Evolutionary conservation across 768 basidiomycete genomes (phyloP).

Genomic region (Boletus speciosus): DNA sequence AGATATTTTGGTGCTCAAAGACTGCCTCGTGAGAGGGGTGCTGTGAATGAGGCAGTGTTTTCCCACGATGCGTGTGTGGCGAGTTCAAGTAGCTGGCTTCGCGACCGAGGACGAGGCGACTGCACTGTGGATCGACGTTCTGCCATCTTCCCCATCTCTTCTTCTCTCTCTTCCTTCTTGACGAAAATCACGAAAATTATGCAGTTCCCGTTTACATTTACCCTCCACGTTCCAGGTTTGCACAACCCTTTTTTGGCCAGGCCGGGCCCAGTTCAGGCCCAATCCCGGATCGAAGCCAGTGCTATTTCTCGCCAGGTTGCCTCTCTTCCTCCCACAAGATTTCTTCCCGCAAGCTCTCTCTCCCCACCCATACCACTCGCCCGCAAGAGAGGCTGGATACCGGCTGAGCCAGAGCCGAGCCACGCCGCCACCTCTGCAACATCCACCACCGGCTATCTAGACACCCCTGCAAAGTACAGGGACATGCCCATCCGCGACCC

Average conservation of each 20-base stretch:
- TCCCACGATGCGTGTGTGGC: constrained; percentile 2
- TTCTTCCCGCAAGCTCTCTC: constrained; percentile 14
- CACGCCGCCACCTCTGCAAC: constrained; percentile 48
- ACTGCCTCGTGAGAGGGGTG: neutral
- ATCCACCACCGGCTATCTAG: constrained; percentile 62
- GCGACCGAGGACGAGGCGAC: neutral
- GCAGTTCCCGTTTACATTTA: constrained; percentile 74
- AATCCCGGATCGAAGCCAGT: constrained; percentile 27
- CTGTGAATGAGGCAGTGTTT: constrained; percentile 1
- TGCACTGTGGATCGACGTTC: neutral
- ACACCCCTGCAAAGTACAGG: constrained; percentile 64
- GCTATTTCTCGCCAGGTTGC: constrained; percentile 19
- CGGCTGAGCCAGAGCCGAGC: constrained; percentile 54
- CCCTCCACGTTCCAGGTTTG: constrained; percentile 58
- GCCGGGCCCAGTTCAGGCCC: constrained; percentile 15
- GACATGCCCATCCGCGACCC: constrained; percentile 31
- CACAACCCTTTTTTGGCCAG: constrained; percentile 57
- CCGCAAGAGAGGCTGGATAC: constrained; percentile 73
- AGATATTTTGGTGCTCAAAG: too few species aligned
- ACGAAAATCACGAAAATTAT: constrained; percentile 35
- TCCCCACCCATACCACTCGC: constrained; percentile 40
- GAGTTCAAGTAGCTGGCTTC: neutral
- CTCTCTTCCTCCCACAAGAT: constrained; percentile 17
- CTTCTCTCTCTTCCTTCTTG: constrained; percentile 2
- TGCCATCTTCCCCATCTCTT: neutral